Percentiles rank a stretch among this genome's conserved stretches.
phyloP scores from a whole-genome alignment of 495 filamentous ascomycete species.

The Trichoderma gamsii region DNA sequence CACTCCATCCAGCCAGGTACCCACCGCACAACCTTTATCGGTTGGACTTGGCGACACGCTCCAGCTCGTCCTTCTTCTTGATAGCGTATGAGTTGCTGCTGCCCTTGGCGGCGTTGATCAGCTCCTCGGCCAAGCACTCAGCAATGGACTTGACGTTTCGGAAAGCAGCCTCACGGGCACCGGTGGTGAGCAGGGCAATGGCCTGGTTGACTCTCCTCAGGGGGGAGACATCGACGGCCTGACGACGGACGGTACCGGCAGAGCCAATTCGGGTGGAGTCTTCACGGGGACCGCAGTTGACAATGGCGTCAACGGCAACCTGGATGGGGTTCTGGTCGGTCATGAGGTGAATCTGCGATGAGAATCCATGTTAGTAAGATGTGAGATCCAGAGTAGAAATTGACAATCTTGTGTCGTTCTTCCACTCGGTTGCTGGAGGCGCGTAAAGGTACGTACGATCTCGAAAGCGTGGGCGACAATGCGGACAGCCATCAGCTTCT shows the following conservation, averaged over 20 bases:
- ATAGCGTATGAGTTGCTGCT: slow-evolving; percentile 99
- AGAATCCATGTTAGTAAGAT: neutral
- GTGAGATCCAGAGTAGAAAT: neutral
- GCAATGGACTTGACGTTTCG: slow-evolving; percentile 97
- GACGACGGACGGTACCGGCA: slow-evolving; percentile 97
- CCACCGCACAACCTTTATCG: slow-evolving; percentile 56
- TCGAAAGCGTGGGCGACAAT: slow-evolving; percentile 99
- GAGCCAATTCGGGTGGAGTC: slow-evolving; percentile 99
- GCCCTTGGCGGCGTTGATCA: slow-evolving; percentile 99
- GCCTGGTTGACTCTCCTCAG: slow-evolving; percentile 99
- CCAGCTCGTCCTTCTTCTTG: slow-evolving; percentile 99
- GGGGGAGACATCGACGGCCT: slow-evolving; percentile 99
- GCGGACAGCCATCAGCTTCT: slow-evolving; percentile 99
- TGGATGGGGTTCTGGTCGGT: slow-evolving; percentile 99
- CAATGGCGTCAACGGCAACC: slow-evolving; percentile 97
- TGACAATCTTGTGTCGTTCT: neutral
- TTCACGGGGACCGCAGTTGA: slow-evolving; percentile 99
- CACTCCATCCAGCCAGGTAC: slow-evolving; percentile 13
- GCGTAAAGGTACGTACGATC: slow-evolving; percentile 66
- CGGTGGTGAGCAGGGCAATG: slow-evolving; percentile 93
- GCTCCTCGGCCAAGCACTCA: slow-evolving; percentile 98
- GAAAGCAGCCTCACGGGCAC: slow-evolving; percentile 95
- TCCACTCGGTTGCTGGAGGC: neutral
- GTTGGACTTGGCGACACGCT: slow-evolving; percentile 99
- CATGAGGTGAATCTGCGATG: slow-evolving; percentile 90